phyloP scores from a whole-genome alignment of 1,284 basidiomycete species.

The Psilocybe mexicana region DNA sequence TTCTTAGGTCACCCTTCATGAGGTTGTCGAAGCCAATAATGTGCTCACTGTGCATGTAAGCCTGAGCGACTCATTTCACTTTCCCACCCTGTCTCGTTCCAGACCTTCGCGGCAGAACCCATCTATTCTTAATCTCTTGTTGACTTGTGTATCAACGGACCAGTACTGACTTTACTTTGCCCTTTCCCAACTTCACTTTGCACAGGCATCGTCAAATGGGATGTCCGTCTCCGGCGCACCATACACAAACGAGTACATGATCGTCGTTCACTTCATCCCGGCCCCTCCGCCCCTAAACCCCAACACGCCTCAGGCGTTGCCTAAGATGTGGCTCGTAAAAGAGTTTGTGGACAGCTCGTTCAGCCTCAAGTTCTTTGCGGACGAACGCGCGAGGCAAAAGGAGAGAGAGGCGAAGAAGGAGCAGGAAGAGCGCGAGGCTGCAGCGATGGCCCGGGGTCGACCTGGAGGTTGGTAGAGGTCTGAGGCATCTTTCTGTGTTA shows the following conservation, averaged over 20 bases:
- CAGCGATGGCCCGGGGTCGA: too few relatives aligned
- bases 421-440: neutral
- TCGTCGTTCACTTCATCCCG: conserved; percentile 32
- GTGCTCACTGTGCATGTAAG: conserved; percentile 36
- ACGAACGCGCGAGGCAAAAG: conserved; percentile 30
- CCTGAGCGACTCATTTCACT: neutral
- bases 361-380: conserved; percentile 31
- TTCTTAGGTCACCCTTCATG: conserved; percentile 32
- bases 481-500: too few relatives aligned
- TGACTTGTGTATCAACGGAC: neutral
- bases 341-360: conserved; percentile 37
- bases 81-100: conserved; percentile 1
- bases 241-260: conserved; percentile 35
- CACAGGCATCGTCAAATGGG: conserved; percentile 30
- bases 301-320: conserved; percentile 16
- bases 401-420: neutral
- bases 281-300: conserved; percentile 14
- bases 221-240: conserved; percentile 29
- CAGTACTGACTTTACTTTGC: neutral
- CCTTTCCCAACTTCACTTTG: too few relatives aligned
- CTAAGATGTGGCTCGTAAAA: conserved; percentile 35
- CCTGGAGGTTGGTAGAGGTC: too few relatives aligned
- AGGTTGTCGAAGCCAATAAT: conserved; percentile 36
- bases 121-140: conserved; percentile 2
- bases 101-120: neutral